Conservation (phyloP, 2,329 filamentous ascomycete species). For the Penicillium italicum region DNA sequence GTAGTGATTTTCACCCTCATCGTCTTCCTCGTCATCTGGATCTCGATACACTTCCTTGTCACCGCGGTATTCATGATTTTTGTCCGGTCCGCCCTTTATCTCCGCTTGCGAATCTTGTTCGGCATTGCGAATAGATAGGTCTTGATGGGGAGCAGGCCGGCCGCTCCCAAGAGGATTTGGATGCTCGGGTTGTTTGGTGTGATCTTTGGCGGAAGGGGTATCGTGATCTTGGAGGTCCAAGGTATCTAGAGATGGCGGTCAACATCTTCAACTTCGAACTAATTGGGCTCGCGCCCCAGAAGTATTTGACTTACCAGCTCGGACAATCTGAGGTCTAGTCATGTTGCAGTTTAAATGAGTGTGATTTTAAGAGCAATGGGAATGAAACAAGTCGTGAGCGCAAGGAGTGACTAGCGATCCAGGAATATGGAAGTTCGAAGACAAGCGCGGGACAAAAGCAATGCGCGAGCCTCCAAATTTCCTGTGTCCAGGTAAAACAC, state of each 20-base stretch:
- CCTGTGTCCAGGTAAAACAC: neutral
- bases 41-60: slow-evolving; percentile 36
- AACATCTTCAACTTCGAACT: slow-evolving; percentile 3
- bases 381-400: slow-evolving; percentile 11
- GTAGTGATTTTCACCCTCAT: slow-evolving; percentile 23
- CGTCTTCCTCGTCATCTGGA: slow-evolving; percentile 26
- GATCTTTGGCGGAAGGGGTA: slow-evolving; percentile 79
- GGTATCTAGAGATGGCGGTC: slow-evolving; percentile 61
- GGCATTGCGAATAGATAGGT: slow-evolving; percentile 75
- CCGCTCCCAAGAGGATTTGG: slow-evolving; percentile 51
- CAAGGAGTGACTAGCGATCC: slow-evolving; percentile 22
- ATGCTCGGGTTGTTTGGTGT: slow-evolving; percentile 56
- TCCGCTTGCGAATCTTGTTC: slow-evolving; percentile 73
- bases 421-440: slow-evolving; percentile 14
- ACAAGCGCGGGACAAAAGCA: slow-evolving; percentile 3
- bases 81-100: slow-evolving; percentile 61
- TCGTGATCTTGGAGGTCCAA: slow-evolving; percentile 87
- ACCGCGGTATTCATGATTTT: slow-evolving; percentile 44
- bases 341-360: slow-evolving; percentile 27
- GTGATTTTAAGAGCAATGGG: slow-evolving; percentile 11
- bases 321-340: slow-evolving; percentile 45
- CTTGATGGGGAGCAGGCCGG: slow-evolving; percentile 74
- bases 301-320: slow-evolving; percentile 41
- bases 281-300: neutral
- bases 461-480: slow-evolving; percentile 1